Conservation (phyloP, 768 basidiomycete genomes). For the Calvatia gigantea region DNA sequence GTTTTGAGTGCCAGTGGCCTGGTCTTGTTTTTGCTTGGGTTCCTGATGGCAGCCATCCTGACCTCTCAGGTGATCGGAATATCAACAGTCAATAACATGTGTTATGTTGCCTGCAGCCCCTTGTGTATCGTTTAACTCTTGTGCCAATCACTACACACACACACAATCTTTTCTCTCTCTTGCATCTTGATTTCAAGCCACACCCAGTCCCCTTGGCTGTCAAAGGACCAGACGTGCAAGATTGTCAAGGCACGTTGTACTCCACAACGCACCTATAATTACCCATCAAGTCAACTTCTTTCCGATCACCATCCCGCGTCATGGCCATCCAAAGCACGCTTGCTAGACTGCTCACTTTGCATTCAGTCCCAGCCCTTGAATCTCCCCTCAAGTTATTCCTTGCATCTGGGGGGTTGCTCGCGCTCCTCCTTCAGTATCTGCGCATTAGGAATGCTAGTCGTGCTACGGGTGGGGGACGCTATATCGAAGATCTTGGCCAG, state of each 20-base stretch:
- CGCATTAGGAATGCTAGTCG: not conserved
- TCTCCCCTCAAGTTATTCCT: not conserved
- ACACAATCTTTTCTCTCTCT: not conserved
- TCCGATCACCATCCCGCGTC: not conserved
- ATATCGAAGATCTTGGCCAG: conserved; percentile 1
- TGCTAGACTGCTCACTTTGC: not conserved
- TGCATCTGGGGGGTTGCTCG: conserved; percentile 7
- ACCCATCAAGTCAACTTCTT: not conserved
- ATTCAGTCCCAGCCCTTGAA: not conserved
- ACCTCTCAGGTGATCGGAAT: not conserved
- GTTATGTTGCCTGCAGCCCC: too few relatives aligned
- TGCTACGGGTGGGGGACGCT: not conserved
- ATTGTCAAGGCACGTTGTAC: not conserved
- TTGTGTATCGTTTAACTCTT: not conserved
- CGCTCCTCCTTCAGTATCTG: conserved; percentile 1
- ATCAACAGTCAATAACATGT: not conserved
- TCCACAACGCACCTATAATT: not conserved
- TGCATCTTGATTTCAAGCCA: not conserved
- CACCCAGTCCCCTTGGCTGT: not conserved
- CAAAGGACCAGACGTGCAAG: not conserved
- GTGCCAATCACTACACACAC: not conserved
- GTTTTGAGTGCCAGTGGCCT: too few relatives aligned
- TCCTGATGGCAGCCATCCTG: not conserved
- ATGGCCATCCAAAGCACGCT: conserved; percentile 2
- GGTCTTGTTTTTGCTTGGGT: not conserved